Conservation (phyloP, 495 filamentous ascomycete species). For the Penicillium malachiteum region DNA sequence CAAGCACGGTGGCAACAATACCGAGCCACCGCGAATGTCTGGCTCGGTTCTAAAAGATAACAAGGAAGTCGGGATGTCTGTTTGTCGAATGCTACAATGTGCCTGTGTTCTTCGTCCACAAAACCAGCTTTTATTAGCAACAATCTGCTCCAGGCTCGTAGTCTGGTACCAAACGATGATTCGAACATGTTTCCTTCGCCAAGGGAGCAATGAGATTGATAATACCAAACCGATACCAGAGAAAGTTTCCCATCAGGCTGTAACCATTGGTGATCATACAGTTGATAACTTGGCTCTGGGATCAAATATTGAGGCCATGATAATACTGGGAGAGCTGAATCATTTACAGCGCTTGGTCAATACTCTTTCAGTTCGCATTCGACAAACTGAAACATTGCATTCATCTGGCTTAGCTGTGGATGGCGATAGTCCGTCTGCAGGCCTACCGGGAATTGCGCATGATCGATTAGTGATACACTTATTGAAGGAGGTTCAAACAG, state of each 20-base stretch:
- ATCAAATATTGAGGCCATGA: conserved; percentile 2
- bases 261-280: conserved; percentile 9
- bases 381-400: neutral
- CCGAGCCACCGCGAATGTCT: conserved; percentile 6
- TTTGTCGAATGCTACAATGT: conserved; percentile 14
- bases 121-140: conserved; percentile 8
- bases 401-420: neutral
- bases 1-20: neutral
- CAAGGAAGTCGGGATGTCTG: conserved; percentile 8
- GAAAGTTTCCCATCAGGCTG: conserved; percentile 3
- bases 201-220: no score
- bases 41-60: conserved; percentile 9
- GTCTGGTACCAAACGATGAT: conserved; percentile 10
- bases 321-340: conserved; percentile 1
- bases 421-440: neutral
- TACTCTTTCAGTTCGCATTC: conserved; percentile 7
- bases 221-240: neutral
- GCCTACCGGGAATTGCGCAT: neutral
- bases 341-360: conserved; percentile 7
- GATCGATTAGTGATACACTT: neutral
- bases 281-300: conserved; percentile 3
- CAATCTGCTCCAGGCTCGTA: conserved; percentile 3
- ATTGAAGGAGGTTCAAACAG: neutral
- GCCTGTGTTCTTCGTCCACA: conserved; percentile 8
- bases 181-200: neutral